A percentile compares a stretch with the other conserved stretches of the same genome.
phyloP scores from a whole-genome alignment of 176 grass and related monocot species.

The Puya raimondii region DNA sequence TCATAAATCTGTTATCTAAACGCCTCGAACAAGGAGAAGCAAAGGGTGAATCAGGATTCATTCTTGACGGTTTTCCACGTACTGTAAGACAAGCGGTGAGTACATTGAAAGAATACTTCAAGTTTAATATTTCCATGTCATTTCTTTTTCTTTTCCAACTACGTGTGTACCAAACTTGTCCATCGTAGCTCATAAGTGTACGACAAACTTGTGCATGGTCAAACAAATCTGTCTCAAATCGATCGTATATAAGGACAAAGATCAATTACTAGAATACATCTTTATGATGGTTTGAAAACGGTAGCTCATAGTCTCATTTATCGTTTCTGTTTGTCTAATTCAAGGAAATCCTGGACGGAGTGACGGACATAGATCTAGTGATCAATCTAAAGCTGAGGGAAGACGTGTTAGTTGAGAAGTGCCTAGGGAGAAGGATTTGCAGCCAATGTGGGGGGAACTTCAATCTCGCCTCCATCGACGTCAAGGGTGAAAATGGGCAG shows the following conservation, averaged over 20 bases:
- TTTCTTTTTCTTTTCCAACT: too few relatives aligned
- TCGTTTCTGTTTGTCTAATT: not conserved
- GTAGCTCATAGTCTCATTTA: slow-evolving; percentile 3
- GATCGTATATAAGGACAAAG: too few relatives aligned
- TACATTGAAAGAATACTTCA: too few relatives aligned
- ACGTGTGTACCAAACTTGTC: too few relatives aligned
- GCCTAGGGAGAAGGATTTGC: slow-evolving; percentile 90
- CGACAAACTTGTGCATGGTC: too few relatives aligned
- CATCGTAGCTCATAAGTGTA: too few relatives aligned
- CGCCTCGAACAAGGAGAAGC: slow-evolving; percentile 56
- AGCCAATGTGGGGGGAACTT: slow-evolving; percentile 69
- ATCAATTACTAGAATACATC: too few relatives aligned
- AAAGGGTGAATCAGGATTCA: slow-evolving; percentile 88
- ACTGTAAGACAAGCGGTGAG: slow-evolving; percentile 98
- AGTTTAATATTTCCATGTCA: too few relatives aligned
- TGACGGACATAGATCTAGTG: slow-evolving; percentile 87
- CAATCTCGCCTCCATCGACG: slow-evolving; percentile 82
- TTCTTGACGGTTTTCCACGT: slow-evolving; percentile 90
- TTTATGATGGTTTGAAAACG: not conserved
- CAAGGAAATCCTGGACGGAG: slow-evolving; percentile 77
- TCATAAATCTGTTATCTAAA: slow-evolving; percentile 82
- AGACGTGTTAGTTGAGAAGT: slow-evolving; percentile 85
- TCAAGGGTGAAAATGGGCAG: slow-evolving; percentile 56
- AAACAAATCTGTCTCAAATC: too few relatives aligned
- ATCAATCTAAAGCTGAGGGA: slow-evolving; percentile 95